These are phyloP conservation scores for Saturnispora zaruensis DNA, from an alignment of 805 yeast genomes.

Conservation along the genomic window DNA sequence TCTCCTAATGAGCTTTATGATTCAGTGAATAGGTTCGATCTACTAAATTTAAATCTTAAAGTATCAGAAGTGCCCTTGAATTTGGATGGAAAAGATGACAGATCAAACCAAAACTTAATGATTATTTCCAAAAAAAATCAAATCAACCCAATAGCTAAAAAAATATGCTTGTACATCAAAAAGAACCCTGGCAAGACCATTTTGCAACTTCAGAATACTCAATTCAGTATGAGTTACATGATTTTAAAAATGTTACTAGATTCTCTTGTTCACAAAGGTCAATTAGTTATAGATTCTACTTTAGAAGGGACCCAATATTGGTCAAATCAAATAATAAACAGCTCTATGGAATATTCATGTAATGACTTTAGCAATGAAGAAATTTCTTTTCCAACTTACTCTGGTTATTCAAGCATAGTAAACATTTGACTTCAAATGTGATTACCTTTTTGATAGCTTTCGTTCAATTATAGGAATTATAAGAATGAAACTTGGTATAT, in stretches of 20 bases:
- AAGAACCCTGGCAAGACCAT: constrained; percentile 22
- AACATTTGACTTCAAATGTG: background rate
- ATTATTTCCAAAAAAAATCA: constrained; percentile 23
- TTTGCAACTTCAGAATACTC: constrained; percentile 22
- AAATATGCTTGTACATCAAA: constrained; percentile 16
- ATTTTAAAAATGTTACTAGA: constrained; percentile 25
- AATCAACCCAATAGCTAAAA: constrained; percentile 19
- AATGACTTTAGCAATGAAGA: background rate
- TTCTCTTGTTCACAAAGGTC: constrained; percentile 19
- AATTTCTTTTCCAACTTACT: background rate
- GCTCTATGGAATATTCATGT: background rate
- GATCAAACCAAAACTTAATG: constrained; percentile 12
- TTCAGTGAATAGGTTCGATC: constrained; percentile 48
- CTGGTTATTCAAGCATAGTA: background rate
- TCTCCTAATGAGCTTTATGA: constrained; percentile 59
- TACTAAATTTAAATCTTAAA: constrained; percentile 11
- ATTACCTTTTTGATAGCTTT: background rate
- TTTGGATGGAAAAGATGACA: background rate
- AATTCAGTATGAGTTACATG: constrained; percentile 23
- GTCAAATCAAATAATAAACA: constrained; percentile 20
- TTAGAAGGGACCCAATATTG: constrained; percentile 26
- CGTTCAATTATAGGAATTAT: background rate
- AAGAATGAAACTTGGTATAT: background rate
- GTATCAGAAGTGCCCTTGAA: constrained; percentile 42
- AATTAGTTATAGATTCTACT: constrained; percentile 23